Base-by-base conservation (phyloP, 2,329 filamentous ascomycete genomes). In the Incumbomyces lentus region DNA sequence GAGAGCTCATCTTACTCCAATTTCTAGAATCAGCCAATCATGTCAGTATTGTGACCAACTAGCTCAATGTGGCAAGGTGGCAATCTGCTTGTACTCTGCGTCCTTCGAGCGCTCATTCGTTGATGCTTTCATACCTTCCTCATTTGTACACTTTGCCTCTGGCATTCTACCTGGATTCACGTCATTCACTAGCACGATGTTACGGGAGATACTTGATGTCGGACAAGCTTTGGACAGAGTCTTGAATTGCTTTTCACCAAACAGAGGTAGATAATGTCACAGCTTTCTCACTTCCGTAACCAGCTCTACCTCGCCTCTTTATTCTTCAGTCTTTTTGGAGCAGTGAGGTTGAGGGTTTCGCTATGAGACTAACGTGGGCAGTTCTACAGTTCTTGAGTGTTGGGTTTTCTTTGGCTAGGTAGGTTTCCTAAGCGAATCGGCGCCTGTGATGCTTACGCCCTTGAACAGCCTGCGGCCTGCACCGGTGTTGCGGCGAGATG, bases 401-500 rank as follows among this genome's bases (percentile, higher is more conserved):
- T 29, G 42, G 42, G 12, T 17, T 37, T 6, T 16, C 33, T 13
- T 31, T 45, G 38, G 42, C 42, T 10, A 38, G 42, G 42, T 45
- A 22, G 38, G 42, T 18, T 14, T 13, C 31, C 3, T 14, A 3
- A n/a, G 13, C 4, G 19, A 10, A 13, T 16, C 14, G 16, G 13
- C n/a, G 14, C 10, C 14, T 26, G n/a, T 22, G 11, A 18, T 10
- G 33, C 11, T 35, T 17, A 13, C 5, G 36, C 18, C 17, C 18
- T 30, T 14, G 8, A 31, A 31, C 26, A 43, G 38, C 17, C 14
- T 19, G 16, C 38, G 18, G 22, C 48, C 48, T 19, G 44, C 16
- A 18, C 48, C 48, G 13, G 29, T 50, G n/a, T 29, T 47, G 44
- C 26, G 17, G 1, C 36, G 48, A 14, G 40, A 47, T 38, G 53